Evolutionary conservation across 371 early-diverging fungal species (phyloP).

Genomic region (Cokeromyces recurvatus): DNA sequence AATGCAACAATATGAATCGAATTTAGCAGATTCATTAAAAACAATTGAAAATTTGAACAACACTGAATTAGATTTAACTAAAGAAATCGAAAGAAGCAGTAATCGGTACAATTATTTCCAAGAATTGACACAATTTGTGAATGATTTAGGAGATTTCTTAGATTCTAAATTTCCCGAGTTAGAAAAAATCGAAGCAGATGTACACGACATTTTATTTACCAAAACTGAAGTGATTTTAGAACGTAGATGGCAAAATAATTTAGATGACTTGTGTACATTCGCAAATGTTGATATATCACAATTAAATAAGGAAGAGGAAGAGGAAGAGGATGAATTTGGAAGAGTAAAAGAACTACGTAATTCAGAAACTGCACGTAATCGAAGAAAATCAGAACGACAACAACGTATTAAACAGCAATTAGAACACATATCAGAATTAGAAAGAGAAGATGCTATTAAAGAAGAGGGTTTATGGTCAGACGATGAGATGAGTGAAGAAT

Average conservation of each 20-base stretch:
- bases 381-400: constrained; percentile 30
- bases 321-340: constrained; percentile 46
- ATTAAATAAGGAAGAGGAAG: constrained; percentile 16
- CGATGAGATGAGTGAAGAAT: constrained; percentile 44
- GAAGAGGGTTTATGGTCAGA: constrained; percentile 53
- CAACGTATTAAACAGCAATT: constrained; percentile 7
- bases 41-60: constrained; percentile 34
- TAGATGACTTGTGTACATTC: constrained; percentile 51
- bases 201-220: constrained; percentile 37
- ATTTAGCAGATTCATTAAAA: constrained; percentile 42
- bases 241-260: constrained; percentile 36
- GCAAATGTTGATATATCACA: constrained; percentile 3
- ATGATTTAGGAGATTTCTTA: constrained; percentile 64
- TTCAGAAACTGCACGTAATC: constrained; percentile 25
- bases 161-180: constrained; percentile 67
- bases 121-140: constrained; percentile 52
- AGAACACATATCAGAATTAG: constrained; percentile 3
- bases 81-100: constrained; percentile 44
- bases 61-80: constrained; percentile 32
- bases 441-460: constrained; percentile 12
- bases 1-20: constrained; percentile 38
- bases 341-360: constrained; percentile 25
- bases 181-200: constrained; percentile 57
- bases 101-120: constrained; percentile 66
- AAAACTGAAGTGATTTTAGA: constrained; percentile 34